Base-by-base conservation (phyloP, 2,329 filamentous ascomycete genomes). In the Talaromyces atroroseus region DNA sequence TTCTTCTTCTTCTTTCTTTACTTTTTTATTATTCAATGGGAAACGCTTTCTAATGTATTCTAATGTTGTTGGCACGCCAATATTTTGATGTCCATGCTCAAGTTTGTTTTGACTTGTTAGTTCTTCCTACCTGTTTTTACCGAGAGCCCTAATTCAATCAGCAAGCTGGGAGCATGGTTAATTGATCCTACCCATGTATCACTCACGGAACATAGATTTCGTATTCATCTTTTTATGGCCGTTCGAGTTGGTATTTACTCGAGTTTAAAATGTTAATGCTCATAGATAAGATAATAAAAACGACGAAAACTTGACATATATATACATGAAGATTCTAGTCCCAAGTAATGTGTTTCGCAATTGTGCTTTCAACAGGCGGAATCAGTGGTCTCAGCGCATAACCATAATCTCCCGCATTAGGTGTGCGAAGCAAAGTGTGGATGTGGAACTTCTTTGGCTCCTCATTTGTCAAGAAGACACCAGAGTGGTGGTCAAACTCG, bases 401-500 rank as follows among this genome's bases (percentile, higher is more conserved):
- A 0, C 89, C 88, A 67, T 92, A 92, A 66, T 92, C 89, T 0
- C 88, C 89, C 0, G 75, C 83, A 68, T 92, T 92, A 0, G 89
- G 89, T 32, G 82, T 85, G 36, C 89, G 72, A 60, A 89, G 71
- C 52, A 90, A 72, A 0, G 88, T 92, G 68, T 92, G 89, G 21
- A 89, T 88, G 63, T 92, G 89, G 63, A 89, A 92, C 70, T 88
- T 89, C 32, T 84, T 84, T 0, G 88, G 88, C 69, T 88, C 82
- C 50, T 77, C 76, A 66, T 92, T 92, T 1, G 79, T 84, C 64
- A 92, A 69, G 63, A 91, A 92, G 0, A 92, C 88, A 0, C 88
- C 88, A 0, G 84, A 88, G 68, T 92, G 88, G 65, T 90, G 87
- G 64, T 92, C 89, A 64, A 92, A 89, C 76, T 92, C 89, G 52